Conservation (phyloP, 1,139 yeast genomes). For the Candida pseudocylindracea region DNA sequence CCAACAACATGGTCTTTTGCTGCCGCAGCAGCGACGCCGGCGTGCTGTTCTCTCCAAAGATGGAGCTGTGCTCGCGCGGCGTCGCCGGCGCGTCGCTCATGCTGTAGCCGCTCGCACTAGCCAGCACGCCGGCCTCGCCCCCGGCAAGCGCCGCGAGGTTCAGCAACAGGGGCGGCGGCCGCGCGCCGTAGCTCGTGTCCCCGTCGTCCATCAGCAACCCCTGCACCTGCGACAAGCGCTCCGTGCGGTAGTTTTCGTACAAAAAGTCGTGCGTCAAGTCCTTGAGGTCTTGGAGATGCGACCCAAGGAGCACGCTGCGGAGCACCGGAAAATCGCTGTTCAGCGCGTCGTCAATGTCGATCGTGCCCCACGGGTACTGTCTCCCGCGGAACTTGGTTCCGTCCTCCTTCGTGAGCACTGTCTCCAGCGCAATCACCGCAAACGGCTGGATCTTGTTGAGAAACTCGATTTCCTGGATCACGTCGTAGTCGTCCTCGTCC, state of each 20-base stretch:
- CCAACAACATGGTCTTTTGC: conserved; percentile 15
- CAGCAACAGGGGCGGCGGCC: conserved; percentile 1
- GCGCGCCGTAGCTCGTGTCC: conserved; percentile 8
- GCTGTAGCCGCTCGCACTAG: conserved; percentile 1
- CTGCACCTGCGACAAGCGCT: conserved; percentile 36
- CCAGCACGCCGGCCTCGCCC: conserved; percentile 14
- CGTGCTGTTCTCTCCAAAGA: conserved; percentile 4
- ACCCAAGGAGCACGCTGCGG: conserved; percentile 64
- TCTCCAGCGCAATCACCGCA: conserved; percentile 63
- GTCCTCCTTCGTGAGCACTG: conserved; percentile 10
- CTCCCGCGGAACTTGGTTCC: conserved; percentile 39
- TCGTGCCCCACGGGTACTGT: conserved; percentile 85
- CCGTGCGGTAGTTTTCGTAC: conserved; percentile 86
- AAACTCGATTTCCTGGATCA: conserved; percentile 60
- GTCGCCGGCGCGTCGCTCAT: conserved; percentile 2
- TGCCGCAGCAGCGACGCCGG: conserved; percentile 9
- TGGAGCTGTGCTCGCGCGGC: background rate
- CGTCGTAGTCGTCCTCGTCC: conserved; percentile 39
- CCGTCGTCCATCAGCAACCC: conserved; percentile 15
- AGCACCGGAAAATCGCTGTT: conserved; percentile 70
- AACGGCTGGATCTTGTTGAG: conserved; percentile 66
- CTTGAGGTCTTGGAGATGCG: conserved; percentile 86
- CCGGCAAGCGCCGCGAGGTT: conserved; percentile 36
- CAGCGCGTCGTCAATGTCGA: conserved; percentile 64
- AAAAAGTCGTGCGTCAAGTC: conserved; percentile 83